A percentile compares a stretch with the other conserved stretches of the same genome.
Conservation (phyloP, 2,329 filamentous ascomycete species). For the Chrysosphaeria jannelii region DNA sequence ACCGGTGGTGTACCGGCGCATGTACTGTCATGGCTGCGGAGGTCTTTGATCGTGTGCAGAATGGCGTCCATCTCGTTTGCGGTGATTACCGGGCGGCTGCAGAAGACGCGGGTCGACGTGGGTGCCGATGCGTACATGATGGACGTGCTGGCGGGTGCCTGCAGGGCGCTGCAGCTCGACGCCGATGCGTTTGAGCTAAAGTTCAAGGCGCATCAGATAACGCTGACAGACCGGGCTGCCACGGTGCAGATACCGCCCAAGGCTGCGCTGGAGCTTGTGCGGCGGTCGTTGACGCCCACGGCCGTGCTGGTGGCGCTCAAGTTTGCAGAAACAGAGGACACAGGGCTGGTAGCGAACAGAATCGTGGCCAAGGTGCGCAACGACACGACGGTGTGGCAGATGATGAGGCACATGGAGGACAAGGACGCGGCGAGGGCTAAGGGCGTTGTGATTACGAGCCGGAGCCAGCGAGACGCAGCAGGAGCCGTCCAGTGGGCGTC, state of each 20-base stretch:
- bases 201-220: conserved; percentile 27
- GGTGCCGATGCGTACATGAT: conserved; percentile 52
- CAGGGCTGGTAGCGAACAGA: conserved; percentile 28
- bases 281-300: conserved; percentile 57
- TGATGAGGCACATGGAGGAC: conserved; percentile 73
- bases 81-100: conserved; percentile 54
- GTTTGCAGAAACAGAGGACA: conserved; percentile 39
- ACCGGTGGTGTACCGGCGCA: too few species aligned
- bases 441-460: conserved; percentile 32
- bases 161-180: conserved; percentile 45
- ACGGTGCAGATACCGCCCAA: conserved; percentile 57
- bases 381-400: conserved; percentile 64
- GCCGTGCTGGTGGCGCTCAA: conserved; percentile 75
- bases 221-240: conserved; percentile 60
- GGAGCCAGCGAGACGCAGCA: conserved; percentile 8
- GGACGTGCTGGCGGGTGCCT: conserved; percentile 69
- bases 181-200: conserved; percentile 55
- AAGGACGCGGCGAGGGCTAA: conserved; percentile 27
- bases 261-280: conserved; percentile 75
- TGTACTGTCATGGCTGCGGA: too few species aligned
- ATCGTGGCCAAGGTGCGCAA: conserved; percentile 67
- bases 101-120: conserved; percentile 56
- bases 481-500: conserved; percentile 62
- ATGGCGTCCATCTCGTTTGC: conserved; percentile 71
- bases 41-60: conserved; percentile 39